Evolutionary conservation across 345 rosid genomes (phyloP).

Genomic region (Corchorus capsularis): DNA sequence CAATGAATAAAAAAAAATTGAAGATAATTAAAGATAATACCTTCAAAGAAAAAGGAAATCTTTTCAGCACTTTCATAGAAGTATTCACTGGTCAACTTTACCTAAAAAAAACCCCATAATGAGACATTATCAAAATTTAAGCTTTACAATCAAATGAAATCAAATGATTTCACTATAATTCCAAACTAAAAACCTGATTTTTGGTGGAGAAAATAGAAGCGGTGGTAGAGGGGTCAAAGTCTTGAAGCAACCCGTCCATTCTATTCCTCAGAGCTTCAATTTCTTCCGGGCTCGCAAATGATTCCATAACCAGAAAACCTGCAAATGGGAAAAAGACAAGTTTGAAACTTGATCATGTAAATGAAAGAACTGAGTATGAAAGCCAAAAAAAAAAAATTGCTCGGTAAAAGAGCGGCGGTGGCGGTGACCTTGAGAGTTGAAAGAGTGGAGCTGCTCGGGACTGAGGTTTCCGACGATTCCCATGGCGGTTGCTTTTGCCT

Average conservation of each 20-base stretch:
- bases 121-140: neutral
- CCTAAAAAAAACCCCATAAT: conserved; percentile 33
- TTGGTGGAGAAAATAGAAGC: conserved; percentile 88
- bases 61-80: conserved; percentile 90
- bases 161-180: neutral
- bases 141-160: neutral
- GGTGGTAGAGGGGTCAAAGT: conserved; percentile 55
- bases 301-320: conserved; percentile 84
- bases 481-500: conserved; percentile 35
- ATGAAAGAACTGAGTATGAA: neutral
- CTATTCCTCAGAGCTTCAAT: conserved; percentile 63
- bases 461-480: conserved; percentile 52
- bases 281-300: conserved; percentile 66
- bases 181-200: conserved; percentile 54
- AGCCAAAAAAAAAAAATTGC: neutral
- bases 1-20: neutral
- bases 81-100: conserved; percentile 62
- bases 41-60: conserved; percentile 93
- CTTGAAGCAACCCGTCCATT: conserved; percentile 61
- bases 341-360: neutral
- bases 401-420: neutral
- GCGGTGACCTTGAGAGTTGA: conserved; percentile 55
- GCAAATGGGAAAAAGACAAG: neutral
- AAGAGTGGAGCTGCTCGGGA: conserved; percentile 63
- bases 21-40: conserved; percentile 30